Base-by-base conservation (phyloP, 2,329 filamentous ascomycete species). In the Fusarium kyushuense region DNA sequence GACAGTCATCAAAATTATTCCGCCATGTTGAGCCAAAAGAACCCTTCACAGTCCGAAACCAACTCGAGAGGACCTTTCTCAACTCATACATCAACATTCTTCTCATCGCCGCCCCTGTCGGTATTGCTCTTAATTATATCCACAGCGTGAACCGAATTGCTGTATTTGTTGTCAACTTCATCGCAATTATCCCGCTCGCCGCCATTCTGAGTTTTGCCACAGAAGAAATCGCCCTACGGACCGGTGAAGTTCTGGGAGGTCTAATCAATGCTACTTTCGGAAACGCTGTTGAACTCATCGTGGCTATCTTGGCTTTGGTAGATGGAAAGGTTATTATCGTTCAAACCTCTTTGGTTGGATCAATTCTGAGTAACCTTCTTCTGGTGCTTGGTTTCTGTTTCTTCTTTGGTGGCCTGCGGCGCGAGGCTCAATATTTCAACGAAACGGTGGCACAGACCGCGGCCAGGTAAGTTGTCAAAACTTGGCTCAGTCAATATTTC, bases 311-410 rank as follows among this genome's bases (percentile, higher is more conserved):
- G 71, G 94, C 94, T 1, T 81, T 97, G 46, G 81, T 86, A 29
- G 86, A 96, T 62, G 78, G 86, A 52, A 87, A 97, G 78, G 87
- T 96, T 25, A 82, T 91, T 33, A 96, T 98, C 63, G 94, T 97
- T 9, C 93, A 97, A 79, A 97, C 94, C 0, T 97, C 94, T 0
- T 84, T 98, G 29, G 92, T 97, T 65, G 94, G 94, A 57, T 94
- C 91, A 78, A 97, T 97, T 77, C 83, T 97, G 23, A 97, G 94
- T 41, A 97, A 97, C 76, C 79, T 98, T 60, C 86, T 97, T 5
- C 87, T 97, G 16, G 93, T 97, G 52, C 83, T 97, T 83, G 94
- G 93, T 57, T 96, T 94, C 89, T 96, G 90, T 77, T 97, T 96
- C 84, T 96, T 97, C 82, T 90, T 92, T 63, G 94, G 93, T 49